phyloP scores from a whole-genome alignment of 164 flowering plant species.

The Macadamia integrifolia region DNA sequence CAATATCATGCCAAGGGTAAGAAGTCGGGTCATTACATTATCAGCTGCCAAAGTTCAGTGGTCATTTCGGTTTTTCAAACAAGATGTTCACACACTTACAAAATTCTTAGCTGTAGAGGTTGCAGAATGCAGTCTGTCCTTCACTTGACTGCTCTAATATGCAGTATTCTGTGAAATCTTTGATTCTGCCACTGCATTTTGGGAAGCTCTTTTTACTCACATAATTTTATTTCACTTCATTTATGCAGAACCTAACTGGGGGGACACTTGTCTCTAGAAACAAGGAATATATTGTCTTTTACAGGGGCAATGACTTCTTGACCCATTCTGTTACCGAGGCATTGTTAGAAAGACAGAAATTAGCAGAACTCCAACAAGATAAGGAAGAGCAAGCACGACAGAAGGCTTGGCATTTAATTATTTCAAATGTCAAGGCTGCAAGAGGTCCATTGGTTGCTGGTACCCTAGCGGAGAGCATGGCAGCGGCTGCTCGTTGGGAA shows the following conservation, averaged over 20 bases:
- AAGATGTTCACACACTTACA: no score
- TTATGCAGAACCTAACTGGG: slow-evolving; percentile 75
- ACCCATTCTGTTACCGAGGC: slow-evolving; percentile 51
- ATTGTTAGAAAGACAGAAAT: slow-evolving; percentile 50
- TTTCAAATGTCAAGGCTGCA: slow-evolving; percentile 32
- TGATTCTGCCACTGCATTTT: neutral
- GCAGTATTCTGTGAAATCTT: neutral
- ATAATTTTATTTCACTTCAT: slow-evolving; percentile 10
- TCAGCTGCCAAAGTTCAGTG: no score
- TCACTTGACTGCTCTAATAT: neutral
- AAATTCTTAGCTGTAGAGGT: no score
- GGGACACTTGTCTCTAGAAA: slow-evolving; percentile 83
- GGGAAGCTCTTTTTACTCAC: neutral
- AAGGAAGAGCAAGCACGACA: slow-evolving; percentile 76
- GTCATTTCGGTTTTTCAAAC: no score
- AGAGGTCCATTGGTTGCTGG: slow-evolving; percentile 70
- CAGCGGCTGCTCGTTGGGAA: slow-evolving; percentile 80
- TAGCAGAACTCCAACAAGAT: slow-evolving; percentile 40
- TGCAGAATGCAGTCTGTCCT: no score
- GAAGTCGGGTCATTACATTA: no score
- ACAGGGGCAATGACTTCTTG: slow-evolving; percentile 90
- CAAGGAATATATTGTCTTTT: slow-evolving; percentile 83
- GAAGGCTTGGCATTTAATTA: slow-evolving; percentile 27
- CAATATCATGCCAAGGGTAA: no score
- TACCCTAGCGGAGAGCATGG: slow-evolving; percentile 75